phyloP scores from a whole-genome alignment of 352 stramenopile genomes.

The Thalassiosira hispida region DNA sequence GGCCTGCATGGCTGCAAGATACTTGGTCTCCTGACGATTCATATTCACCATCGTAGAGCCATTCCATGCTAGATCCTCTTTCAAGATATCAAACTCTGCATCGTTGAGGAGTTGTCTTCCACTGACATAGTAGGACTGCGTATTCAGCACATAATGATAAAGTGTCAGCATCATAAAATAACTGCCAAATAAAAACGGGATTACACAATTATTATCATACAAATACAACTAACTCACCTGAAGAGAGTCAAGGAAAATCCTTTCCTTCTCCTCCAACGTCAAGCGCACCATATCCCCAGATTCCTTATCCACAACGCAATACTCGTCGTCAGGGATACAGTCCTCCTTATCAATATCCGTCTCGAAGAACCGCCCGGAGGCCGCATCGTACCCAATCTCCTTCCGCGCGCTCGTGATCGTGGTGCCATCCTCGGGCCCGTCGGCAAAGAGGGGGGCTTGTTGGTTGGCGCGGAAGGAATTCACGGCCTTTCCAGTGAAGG shows the following conservation, averaged over 20 bases:
- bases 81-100: slow-evolving; percentile 87
- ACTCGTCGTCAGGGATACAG: slow-evolving; percentile 79
- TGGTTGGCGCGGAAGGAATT: slow-evolving; percentile 9
- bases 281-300: slow-evolving; percentile 70
- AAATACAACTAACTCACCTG: slow-evolving; percentile 57
- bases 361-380: slow-evolving; percentile 71
- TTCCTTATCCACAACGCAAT: slow-evolving; percentile 72
- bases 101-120: slow-evolving; percentile 83
- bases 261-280: slow-evolving; percentile 84
- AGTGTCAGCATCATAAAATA: background rate
- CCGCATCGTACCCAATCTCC: slow-evolving; percentile 72
- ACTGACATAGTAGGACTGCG: slow-evolving; percentile 83
- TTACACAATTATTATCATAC: background rate
- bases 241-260: slow-evolving; percentile 88
- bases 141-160: slow-evolving; percentile 3
- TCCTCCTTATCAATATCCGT: slow-evolving; percentile 60
- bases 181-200: background rate
- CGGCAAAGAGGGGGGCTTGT: slow-evolving; percentile 14
- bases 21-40: slow-evolving; percentile 86
- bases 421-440: slow-evolving; percentile 35
- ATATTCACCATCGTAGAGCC: slow-evolving; percentile 82
- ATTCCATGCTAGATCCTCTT: slow-evolving; percentile 88
- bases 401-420: slow-evolving; percentile 58
- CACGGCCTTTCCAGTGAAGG: slow-evolving; percentile 1
- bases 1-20: slow-evolving; percentile 82